phyloP scores from a whole-genome alignment of 495 filamentous ascomycete genomes.

The Penicillium arizonense region DNA sequence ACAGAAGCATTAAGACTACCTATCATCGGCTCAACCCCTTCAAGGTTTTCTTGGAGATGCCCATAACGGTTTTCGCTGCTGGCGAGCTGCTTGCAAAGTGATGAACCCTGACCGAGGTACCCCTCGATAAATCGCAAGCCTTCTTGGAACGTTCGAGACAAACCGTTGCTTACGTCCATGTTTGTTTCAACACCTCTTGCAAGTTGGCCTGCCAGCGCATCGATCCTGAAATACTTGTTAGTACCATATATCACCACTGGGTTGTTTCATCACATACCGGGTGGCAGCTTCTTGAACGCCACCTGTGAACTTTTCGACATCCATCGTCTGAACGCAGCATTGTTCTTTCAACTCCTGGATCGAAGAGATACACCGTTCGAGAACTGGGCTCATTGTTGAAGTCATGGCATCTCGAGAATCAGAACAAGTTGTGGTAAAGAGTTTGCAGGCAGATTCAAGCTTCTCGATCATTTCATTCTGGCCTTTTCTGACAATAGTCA shows the following conservation, averaged over 20 bases:
- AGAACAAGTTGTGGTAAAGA: conserved; percentile 5
- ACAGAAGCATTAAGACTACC: conserved; percentile 17
- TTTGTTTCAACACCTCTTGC: conserved; percentile 9
- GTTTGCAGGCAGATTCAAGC: conserved; percentile 15
- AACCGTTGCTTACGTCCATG: conserved; percentile 12
- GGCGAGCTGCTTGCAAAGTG: conserved; percentile 24
- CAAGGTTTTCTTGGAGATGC: conserved; percentile 18
- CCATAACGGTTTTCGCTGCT: conserved; percentile 9
- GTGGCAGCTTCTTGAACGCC: conserved; percentile 13
- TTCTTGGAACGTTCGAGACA: conserved; percentile 16
- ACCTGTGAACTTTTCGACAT: conserved; percentile 19
- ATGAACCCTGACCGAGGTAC: conserved; percentile 21
- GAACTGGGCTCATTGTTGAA: conserved; percentile 5
- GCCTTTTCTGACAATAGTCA: conserved; percentile 23
- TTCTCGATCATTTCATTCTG: conserved; percentile 25
- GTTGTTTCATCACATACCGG: conserved; percentile 18
- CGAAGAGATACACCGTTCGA: conserved; percentile 19
- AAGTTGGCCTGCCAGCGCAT: conserved; percentile 16
- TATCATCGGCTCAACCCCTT: conserved; percentile 16
- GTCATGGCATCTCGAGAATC: conserved; percentile 14
- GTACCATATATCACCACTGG: not conserved
- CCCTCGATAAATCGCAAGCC: conserved; percentile 17
- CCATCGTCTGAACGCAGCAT: conserved; percentile 12
- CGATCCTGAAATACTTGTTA: conserved; percentile 14
- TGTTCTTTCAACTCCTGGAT: conserved; percentile 19